phyloP scores from a whole-genome alignment of 2,329 filamentous ascomycete species.

The Aspergillus terreus region DNA sequence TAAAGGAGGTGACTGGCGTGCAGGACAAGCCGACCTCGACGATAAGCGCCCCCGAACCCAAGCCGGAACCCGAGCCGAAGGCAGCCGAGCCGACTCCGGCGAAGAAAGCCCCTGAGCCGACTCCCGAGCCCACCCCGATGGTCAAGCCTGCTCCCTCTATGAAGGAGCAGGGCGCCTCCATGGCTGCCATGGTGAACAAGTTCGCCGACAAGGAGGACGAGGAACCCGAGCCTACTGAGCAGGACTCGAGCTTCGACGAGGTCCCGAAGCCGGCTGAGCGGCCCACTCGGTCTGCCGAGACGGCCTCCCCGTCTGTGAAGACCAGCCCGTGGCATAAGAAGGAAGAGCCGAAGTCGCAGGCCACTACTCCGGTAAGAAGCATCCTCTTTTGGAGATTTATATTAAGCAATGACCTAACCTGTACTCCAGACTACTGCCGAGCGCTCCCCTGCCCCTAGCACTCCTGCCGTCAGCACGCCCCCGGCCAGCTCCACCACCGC shows the following conservation, averaged over 20 bases:
- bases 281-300: conserved; percentile 31
- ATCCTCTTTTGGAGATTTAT: neutral
- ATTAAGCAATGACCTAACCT: neutral
- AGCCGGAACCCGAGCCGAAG: conserved; percentile 48
- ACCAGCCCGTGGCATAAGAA: conserved; percentile 28
- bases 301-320: conserved; percentile 25
- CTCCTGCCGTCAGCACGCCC: conserved; percentile 20
- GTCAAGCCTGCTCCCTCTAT: conserved; percentile 62
- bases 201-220: conserved; percentile 72
- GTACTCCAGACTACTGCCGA: conserved; percentile 5
- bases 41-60: conserved; percentile 45
- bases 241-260: conserved; percentile 82
- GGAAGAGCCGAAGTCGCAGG: conserved; percentile 24
- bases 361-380: conserved; percentile 4
- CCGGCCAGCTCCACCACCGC: conserved; percentile 35
- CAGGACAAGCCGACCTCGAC: conserved; percentile 34
- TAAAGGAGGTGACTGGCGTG: conserved; percentile 64
- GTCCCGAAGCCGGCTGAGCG: conserved; percentile 71
- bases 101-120: conserved; percentile 24
- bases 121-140: conserved; percentile 31
- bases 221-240: conserved; percentile 48
- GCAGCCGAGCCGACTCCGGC: conserved; percentile 31
- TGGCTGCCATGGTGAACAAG: conserved; percentile 78
- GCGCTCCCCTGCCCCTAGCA: conserved; percentile 27
- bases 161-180: conserved; percentile 81